Evolutionary conservation across 1,284 basidiomycete genomes (phyloP), one percentile per base, ranked within the genome.

Genomic region (Pholiota adiposa): DNA sequence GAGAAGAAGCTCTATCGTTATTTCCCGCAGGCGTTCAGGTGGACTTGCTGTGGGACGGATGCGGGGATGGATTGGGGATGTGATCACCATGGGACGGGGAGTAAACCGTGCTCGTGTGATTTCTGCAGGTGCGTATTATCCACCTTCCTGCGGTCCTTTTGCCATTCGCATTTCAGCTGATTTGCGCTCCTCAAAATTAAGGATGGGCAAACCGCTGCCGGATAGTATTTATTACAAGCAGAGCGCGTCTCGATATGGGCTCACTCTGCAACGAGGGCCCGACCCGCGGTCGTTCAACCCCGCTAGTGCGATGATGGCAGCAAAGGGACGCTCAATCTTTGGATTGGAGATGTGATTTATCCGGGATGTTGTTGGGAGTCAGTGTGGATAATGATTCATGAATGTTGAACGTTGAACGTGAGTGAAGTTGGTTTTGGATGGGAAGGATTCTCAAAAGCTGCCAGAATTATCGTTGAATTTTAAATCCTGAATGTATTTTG

Each of bases 21-120:
- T 48, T 70, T 70, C 64, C 73, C 71, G 1, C 66, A 70, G 51
- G 72, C 62, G 2, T 76, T 74, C 50, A 62, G 75, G 38, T 76
- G 74, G 75, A 75, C 73, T 14, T 75, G 74, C 52, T 76, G 75
- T 62, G 74, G 74, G 3, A 65, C 64, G 49, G 63, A 69, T 41
- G 74, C 63, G 0, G 70, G 56, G 9, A 73, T 73, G 70, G 50
- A 69, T 8, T 73, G 59, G 41, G 75, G 75, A 29, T 76, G 76
- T 54, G 75, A 77, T 59, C 76, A 77, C 63, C 75, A 77, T 65
- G 75, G 75, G 58, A 73, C 65, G 29, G 84, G 84, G 2, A 65
- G 62, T 1, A 69, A 63, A 16, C 72, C 72, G 1, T 77, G 76
- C 54, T 72, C 74, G 36, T 77, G 74, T 56, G 73, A 76, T 62